Base-by-base conservation (phyloP, 1,284 basidiomycete species). In the Neonothopanus nambi region DNA sequence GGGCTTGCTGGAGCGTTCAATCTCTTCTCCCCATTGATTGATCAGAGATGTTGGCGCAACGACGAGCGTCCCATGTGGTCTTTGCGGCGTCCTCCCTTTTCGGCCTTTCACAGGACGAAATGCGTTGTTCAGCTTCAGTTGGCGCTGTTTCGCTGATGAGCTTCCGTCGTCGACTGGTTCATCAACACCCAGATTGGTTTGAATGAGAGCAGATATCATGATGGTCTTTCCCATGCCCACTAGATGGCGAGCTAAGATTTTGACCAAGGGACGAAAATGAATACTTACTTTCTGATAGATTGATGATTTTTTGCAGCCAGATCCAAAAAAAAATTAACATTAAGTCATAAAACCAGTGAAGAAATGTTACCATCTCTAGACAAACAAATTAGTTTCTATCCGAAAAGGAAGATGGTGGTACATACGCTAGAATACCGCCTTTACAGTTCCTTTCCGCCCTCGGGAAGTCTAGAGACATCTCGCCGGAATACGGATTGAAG, bases 181-280 rank as follows among this genome's bases (percentile, higher is more conserved):
- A 37, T 80, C 77, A 1, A 74, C 69, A 17, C 76, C 78, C 37
- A 79, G 79, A 58, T 89, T 92, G 11, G 85, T 85, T 61, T 97
- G 94, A 23, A 98, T 89, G 36, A 98, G 80, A 11, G 93, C 87
- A 1, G 95, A 91, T 48, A 98, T 74, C 93, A 97, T 96, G 64
- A 96, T 95, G 1, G 96, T 98, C 74, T 99, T 99, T 3, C 96
- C 96, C 85, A 98, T 92, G 8, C 95, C 93, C 92, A 89, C 83
- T 89, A 50, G 24, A 24, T 50, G 9, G 36, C 18, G 23, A 35
- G 39, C 24, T 37, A 47, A 56, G 13, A 48, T 33, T 2, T 23
- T 26, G 30, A 49, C 24, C 24, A 15, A 43, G n/a, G n/a, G n/a
- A 23, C 30, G n/a, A 44, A 12, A 4, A 15, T 26, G 18, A n/a